phyloP scores from a whole-genome alignment of 2,329 filamentous ascomycete species.

The Lomentospora prolificans region DNA sequence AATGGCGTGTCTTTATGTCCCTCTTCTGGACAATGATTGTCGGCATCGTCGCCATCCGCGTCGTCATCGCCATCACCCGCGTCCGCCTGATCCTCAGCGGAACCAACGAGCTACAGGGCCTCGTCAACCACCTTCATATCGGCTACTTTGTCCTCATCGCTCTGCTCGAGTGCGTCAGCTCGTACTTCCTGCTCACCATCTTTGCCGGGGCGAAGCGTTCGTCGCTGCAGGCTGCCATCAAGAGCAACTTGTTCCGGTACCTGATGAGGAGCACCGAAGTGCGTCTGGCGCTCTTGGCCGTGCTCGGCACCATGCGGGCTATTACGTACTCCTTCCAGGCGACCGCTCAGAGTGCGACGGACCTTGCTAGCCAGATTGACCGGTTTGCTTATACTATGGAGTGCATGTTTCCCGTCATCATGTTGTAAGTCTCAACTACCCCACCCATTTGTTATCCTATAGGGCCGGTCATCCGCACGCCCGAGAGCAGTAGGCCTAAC shows the following conservation, averaged over 20 bases:
- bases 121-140: constrained; percentile 28
- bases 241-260: constrained; percentile 25
- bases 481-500: too few species aligned
- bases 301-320: constrained; percentile 28
- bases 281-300: constrained; percentile 25
- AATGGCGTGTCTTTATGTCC: constrained; percentile 32
- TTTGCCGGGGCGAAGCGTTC: constrained; percentile 23
- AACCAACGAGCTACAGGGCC: constrained; percentile 16
- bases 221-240: constrained; percentile 20
- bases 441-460: background rate
- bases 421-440: constrained; percentile 23
- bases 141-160: constrained; percentile 32
- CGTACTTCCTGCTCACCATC: constrained; percentile 27
- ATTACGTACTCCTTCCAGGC: constrained; percentile 30
- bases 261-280: constrained; percentile 31
- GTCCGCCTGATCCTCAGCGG: constrained; percentile 19
- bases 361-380: constrained; percentile 27
- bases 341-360: constrained; percentile 24
- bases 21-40: constrained; percentile 49
- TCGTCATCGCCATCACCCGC: constrained; percentile 24
- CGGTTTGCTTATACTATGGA: constrained; percentile 31
- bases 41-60: constrained; percentile 38
- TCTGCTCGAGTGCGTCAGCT: constrained; percentile 27
- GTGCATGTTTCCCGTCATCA: constrained; percentile 30
- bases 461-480: too few species aligned